Conservation (phyloP, 805 yeast species). For the Millerozyma miso region DNA sequence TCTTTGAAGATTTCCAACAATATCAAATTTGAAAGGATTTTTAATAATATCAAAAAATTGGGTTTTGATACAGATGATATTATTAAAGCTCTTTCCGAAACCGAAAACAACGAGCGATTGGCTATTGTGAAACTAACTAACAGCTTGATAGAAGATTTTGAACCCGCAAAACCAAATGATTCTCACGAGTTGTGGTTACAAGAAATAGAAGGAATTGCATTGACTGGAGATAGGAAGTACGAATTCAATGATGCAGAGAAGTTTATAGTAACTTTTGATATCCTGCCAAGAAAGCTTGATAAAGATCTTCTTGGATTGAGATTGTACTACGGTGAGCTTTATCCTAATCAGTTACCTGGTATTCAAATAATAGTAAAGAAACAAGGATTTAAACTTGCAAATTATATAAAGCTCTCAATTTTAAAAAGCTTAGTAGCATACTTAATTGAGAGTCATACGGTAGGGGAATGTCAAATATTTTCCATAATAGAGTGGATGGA, state of each 20-base stretch:
- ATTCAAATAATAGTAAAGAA: slow-evolving; percentile 45
- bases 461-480: slow-evolving; percentile 71
- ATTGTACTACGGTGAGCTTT: slow-evolving; percentile 31
- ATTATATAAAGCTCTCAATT: slow-evolving; percentile 62
- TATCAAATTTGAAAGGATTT: slow-evolving; percentile 50
- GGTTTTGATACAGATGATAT: slow-evolving; percentile 72
- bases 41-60: slow-evolving; percentile 55
- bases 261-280: slow-evolving; percentile 9
- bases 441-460: slow-evolving; percentile 36
- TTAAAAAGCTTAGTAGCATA: slow-evolving; percentile 43
- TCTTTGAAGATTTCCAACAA: slow-evolving; percentile 54
- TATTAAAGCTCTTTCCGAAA: slow-evolving; percentile 39
- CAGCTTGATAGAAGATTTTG: slow-evolving; percentile 21
- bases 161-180: slow-evolving; percentile 20
- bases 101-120: slow-evolving; percentile 41
- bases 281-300: slow-evolving; percentile 16
- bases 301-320: slow-evolving; percentile 17
- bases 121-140: slow-evolving; percentile 51
- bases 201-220: slow-evolving; percentile 64
- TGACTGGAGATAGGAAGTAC: slow-evolving; percentile 40
- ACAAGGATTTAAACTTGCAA: slow-evolving; percentile 53
- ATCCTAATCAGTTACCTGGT: slow-evolving; percentile 72
- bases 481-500: slow-evolving; percentile 76
- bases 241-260: slow-evolving; percentile 31
- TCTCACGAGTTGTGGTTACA: slow-evolving; percentile 58